Evolutionary conservation across 176 grass and related monocot genomes (phyloP).

Genomic region (Melocanna baccifera): DNA sequence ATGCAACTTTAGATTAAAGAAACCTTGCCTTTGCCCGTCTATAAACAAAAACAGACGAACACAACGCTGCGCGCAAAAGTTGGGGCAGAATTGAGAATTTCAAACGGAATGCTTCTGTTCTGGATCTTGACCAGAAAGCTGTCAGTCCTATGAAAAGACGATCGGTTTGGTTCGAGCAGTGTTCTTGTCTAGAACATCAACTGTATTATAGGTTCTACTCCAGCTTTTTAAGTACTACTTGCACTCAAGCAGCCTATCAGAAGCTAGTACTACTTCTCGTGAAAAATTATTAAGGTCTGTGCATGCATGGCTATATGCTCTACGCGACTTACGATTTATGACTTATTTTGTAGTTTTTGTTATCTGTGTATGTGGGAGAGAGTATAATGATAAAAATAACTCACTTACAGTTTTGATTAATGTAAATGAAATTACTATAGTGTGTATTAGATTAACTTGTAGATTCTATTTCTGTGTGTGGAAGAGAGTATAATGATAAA

Average conservation of each 20-base stretch:
- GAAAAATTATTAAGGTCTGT: background rate
- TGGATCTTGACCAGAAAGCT: constrained; percentile 36
- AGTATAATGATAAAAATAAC: too few species aligned
- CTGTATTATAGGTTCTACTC: background rate
- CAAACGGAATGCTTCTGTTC: background rate
- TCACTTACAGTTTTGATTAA: too few species aligned
- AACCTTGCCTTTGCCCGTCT: background rate
- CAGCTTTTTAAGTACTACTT: background rate
- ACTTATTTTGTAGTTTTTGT: too few species aligned
- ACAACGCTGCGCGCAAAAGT: constrained; percentile 16
- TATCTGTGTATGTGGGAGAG: too few species aligned
- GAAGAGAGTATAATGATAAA: too few species aligned
- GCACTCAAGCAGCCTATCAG: background rate
- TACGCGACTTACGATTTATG: too few species aligned
- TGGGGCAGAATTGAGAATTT: constrained; percentile 21
- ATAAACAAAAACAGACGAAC: background rate
- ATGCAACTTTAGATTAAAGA: background rate
- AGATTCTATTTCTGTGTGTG: too few species aligned
- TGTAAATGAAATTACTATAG: too few species aligned
- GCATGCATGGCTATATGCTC: background rate
- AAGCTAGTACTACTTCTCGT: background rate
- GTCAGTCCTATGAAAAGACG: background rate
- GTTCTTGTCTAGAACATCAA: background rate
- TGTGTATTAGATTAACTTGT: too few species aligned
- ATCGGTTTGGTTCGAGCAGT: constrained; percentile 1